Evolutionary conservation across 352 stramenopile species (phyloP).

Genomic region (Nothophytophthora sp.): DNA sequence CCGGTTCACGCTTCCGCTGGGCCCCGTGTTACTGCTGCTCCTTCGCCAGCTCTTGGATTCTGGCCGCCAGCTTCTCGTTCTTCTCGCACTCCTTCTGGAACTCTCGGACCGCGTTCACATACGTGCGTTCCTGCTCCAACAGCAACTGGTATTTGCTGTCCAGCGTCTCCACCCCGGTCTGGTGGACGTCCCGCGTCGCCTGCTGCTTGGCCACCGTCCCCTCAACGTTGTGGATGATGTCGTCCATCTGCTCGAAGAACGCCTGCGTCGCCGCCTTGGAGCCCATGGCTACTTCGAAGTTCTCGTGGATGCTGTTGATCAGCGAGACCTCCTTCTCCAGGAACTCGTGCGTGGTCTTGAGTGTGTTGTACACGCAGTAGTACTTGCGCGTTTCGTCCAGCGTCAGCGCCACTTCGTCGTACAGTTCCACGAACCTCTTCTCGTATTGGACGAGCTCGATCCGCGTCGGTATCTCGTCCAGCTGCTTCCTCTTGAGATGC

Average conservation of each 20-base stretch:
- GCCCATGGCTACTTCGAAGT: conserved; percentile 79
- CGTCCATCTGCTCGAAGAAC: conserved; percentile 81
- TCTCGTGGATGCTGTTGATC: conserved; percentile 84
- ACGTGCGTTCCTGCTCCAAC: conserved; percentile 76
- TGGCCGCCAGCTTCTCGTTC: conserved; percentile 64
- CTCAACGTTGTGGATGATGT: conserved; percentile 66
- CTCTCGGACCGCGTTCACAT: conserved; percentile 84
- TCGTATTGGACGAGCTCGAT: conserved; percentile 92
- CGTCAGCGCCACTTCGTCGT: conserved; percentile 85
- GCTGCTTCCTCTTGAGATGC: conserved; percentile 58
- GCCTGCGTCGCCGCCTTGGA: conserved; percentile 58
- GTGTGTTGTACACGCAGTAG: conserved; percentile 87
- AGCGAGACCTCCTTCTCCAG: conserved; percentile 88
- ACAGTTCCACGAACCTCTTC: conserved; percentile 88
- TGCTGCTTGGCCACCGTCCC: conserved; percentile 58
- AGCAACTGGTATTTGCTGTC: conserved; percentile 82
- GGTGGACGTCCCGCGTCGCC: conserved; percentile 35
- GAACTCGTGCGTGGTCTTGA: conserved; percentile 80
- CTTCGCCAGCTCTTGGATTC: conserved; percentile 12
- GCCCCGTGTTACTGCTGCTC: conserved; percentile 2
- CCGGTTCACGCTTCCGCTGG: not conserved
- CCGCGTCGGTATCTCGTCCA: conserved; percentile 85
- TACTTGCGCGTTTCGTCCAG: conserved; percentile 92
- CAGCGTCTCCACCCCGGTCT: conserved; percentile 53
- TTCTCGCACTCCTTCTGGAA: conserved; percentile 91